Evolutionary conservation across 306 rosid genomes (phyloP), one percentile per base, ranked within the genome.

Genomic region (Senna tora): DNA sequence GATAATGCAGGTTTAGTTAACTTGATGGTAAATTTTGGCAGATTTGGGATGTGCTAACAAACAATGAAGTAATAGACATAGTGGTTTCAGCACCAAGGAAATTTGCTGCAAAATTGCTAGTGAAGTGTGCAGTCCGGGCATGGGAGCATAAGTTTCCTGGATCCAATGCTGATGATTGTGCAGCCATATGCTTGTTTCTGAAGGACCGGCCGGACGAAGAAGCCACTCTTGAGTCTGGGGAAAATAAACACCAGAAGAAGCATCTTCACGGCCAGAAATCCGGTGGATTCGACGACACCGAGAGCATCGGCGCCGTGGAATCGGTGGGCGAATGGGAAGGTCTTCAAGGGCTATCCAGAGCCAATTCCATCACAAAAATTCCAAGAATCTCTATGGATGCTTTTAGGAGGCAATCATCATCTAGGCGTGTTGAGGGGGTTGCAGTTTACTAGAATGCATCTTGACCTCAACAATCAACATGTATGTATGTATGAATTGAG

Each of bases 1-100:
- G n/a, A n/a, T n/a, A n/a, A n/a, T n/a, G n/a, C n/a, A n/a, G n/a
- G n/a, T n/a, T n/a, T n/a, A n/a, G n/a, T n/a, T 36, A 36, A 36
- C 0, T 36, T 36, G 5, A 21, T 42, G 53, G 36, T 49, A 55
- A 55, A 7, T 20, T 63, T 69, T 54, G 4, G 57, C 87, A 94
- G 99, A 32, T 95, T 28, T 95, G 99, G 99, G 99, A 95, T 82
- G 99, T 84, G 38, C 70, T 95, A 3, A 77, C 89, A 15, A 95
- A 95, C 80, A 45, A n/a, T 10, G 95, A 91, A 76, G 99, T 87
- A 13, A 66, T 95, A 66, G 79, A 73, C 72, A 88, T 89, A 75
- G 95, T 95, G 49, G 90, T 90, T 55, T 85, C 96, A 13, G 86
- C 90, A 55, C 86, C 73, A 81, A 86, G 54, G 65, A 81, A 84